These are phyloP conservation scores for Nematodospora valgi DNA, from an alignment of 805 yeast genomes.

Conservation along the genomic window DNA sequence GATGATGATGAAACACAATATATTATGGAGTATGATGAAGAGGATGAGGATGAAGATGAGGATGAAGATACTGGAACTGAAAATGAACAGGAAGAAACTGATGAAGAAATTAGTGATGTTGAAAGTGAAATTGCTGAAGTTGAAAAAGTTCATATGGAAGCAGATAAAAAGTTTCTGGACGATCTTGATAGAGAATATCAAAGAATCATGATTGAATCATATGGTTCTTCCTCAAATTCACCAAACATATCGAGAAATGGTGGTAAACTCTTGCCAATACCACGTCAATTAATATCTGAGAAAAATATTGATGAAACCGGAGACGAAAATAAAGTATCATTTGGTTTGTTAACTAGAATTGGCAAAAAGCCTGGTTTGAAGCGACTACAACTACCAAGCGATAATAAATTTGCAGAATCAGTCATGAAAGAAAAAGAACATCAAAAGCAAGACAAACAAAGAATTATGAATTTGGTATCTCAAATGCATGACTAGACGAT, in stretches of 20 bases:
- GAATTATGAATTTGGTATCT: constrained; percentile 54
- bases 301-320: neutral
- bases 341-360: constrained; percentile 52
- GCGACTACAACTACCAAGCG: constrained; percentile 49
- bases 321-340: constrained; percentile 27
- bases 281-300: constrained; percentile 1
- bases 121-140: constrained; percentile 12
- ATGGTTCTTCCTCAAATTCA: constrained; percentile 30
- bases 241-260: constrained; percentile 10
- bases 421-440: constrained; percentile 49
- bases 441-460: constrained; percentile 50
- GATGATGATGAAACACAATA: constrained; percentile 14
- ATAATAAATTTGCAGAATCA: constrained; percentile 51
- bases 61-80: constrained; percentile 20
- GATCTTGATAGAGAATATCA: constrained; percentile 58
- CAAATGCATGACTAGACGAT: constrained; percentile 25
- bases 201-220: constrained; percentile 48
- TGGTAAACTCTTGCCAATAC: constrained; percentile 9
- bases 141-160: constrained; percentile 32
- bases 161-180: constrained; percentile 45
- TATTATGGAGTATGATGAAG: constrained; percentile 23
- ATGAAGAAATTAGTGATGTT: constrained; percentile 7
- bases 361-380: constrained; percentile 46
- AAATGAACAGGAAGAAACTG: constrained; percentile 10
- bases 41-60: constrained; percentile 13